Conservation (phyloP, 2,329 filamentous ascomycete species). For the Peltaster fructicola region DNA sequence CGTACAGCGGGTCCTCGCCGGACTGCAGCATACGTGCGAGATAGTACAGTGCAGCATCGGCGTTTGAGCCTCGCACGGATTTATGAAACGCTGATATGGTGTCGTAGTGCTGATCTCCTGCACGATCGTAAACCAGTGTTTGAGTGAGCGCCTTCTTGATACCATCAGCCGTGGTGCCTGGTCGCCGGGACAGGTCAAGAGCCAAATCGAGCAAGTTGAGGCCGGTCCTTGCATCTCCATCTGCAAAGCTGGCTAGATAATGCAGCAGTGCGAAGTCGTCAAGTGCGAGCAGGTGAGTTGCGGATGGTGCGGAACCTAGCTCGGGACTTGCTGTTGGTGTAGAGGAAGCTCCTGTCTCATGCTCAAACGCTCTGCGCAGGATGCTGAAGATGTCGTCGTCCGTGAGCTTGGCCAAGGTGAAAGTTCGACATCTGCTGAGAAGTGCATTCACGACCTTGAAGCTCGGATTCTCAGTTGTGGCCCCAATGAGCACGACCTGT, state of each 20-base stretch:
- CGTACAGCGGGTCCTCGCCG: constrained; percentile 82
- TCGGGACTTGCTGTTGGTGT: constrained; percentile 6
- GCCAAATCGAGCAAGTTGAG: constrained; percentile 85
- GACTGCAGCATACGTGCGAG: constrained; percentile 89
- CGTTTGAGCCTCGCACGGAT: constrained; percentile 68
- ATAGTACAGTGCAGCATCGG: constrained; percentile 86
- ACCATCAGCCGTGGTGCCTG: constrained; percentile 50
- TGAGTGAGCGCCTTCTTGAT: constrained; percentile 75
- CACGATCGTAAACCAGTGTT: constrained; percentile 85
- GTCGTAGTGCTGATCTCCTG: constrained; percentile 93
- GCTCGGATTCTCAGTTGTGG: constrained; percentile 91
- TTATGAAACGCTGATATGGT: constrained; percentile 97
- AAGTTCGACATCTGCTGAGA: constrained; percentile 76
- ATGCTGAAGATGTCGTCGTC: constrained; percentile 57
- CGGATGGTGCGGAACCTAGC: constrained; percentile 2
- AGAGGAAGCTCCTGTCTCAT: constrained; percentile 31
- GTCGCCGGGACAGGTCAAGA: constrained; percentile 52
- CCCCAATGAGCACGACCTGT: constrained; percentile 78
- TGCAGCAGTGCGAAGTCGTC: constrained; percentile 45
- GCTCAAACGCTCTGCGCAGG: constrained; percentile 51
- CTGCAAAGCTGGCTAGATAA: constrained; percentile 73
- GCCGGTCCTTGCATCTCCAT: constrained; percentile 83
- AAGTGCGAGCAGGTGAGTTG: constrained; percentile 41
- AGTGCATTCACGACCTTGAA: constrained; percentile 84
- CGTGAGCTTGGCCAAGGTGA: constrained; percentile 62